A percentile compares a stretch with the other conserved stretches of the same genome.
Evolutionary conservation across 2,329 filamentous ascomycete species (phyloP).

Genomic region (Ophiocordyceps camponoti-saundersi): DNA sequence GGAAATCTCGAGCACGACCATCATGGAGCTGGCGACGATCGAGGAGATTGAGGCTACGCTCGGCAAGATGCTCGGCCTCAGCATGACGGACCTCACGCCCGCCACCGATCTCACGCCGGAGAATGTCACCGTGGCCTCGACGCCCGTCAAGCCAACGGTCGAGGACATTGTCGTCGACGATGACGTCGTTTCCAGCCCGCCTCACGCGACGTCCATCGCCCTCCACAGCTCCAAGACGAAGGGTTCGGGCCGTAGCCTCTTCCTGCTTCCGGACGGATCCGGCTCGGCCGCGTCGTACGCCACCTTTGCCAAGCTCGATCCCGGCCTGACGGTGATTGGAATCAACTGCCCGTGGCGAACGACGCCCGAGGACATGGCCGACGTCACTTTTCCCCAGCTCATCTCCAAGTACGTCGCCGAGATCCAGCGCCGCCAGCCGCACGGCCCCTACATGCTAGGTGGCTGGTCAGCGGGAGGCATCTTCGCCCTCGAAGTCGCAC

Average conservation of each 20-base stretch:
- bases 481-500: slow-evolving; percentile 49
- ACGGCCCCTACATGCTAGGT: slow-evolving; percentile 22
- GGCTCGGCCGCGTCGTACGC: slow-evolving; percentile 12
- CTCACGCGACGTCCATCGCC: slow-evolving; percentile 1
- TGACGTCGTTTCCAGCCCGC: not conserved
- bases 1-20: not conserved
- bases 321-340: not conserved
- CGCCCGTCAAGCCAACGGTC: not conserved
- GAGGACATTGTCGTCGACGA: not conserved
- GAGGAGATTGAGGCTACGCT: not conserved
- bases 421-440: slow-evolving; percentile 2
- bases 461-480: slow-evolving; percentile 69
- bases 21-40: not conserved
- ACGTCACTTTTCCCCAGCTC: slow-evolving; percentile 1
- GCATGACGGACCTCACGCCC: not conserved
- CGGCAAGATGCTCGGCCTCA: not conserved
- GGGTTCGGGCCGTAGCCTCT: slow-evolving; percentile 4
- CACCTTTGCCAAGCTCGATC: slow-evolving; percentile 1
- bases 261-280: slow-evolving; percentile 13
- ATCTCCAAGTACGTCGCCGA: slow-evolving; percentile 1
- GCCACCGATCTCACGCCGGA: not conserved
- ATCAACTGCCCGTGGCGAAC: slow-evolving; percentile 3
- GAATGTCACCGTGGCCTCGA: no score
- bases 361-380: not conserved
- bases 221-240: slow-evolving; percentile 5